Conservation (phyloP, 139 green algal genomes). For the Ulvella scutata region DNA sequence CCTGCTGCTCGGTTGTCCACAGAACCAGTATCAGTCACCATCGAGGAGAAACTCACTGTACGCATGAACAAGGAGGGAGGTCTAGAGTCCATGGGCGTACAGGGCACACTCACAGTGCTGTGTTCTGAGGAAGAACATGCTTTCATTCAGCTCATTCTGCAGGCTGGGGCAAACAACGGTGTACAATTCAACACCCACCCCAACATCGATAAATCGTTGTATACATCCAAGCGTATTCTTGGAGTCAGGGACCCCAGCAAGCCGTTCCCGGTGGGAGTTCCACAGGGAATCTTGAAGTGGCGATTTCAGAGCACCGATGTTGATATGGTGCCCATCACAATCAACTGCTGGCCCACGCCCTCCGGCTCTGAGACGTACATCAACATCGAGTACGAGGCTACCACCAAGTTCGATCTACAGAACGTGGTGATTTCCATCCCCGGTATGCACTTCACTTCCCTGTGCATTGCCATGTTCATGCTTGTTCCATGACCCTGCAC, state of each 20-base stretch:
- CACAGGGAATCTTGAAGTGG: conserved; percentile 90
- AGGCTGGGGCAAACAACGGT: conserved; percentile 37
- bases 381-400: conserved; percentile 97
- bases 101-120: conserved; percentile 58
- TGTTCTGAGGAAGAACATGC: conserved; percentile 47
- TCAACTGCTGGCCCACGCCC: conserved; percentile 94
- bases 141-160: conserved; percentile 43
- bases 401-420: conserved; percentile 67
- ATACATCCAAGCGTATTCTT: conserved; percentile 54
- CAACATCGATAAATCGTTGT: conserved; percentile 96
- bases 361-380: conserved; percentile 78
- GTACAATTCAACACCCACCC: conserved; percentile 99
- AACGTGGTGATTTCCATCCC: conserved; percentile 87
- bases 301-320: conserved; percentile 56
- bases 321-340: conserved; percentile 47
- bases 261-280: conserved; percentile 77
- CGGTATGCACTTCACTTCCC: conserved; percentile 23
- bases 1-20: conserved; percentile 5
- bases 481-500: too few species aligned
- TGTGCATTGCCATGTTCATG: too few species aligned
- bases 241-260: conserved; percentile 81
- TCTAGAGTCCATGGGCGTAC: conserved; percentile 85
- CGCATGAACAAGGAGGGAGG: conserved; percentile 80
- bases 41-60: conserved; percentile 76
- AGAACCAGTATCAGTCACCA: conserved; percentile 36